Evolutionary conservation across 2,329 filamentous ascomycete genomes (phyloP), one percentile per base, ranked within the genome.

Genomic region (Fusarium verticillioides): DNA sequence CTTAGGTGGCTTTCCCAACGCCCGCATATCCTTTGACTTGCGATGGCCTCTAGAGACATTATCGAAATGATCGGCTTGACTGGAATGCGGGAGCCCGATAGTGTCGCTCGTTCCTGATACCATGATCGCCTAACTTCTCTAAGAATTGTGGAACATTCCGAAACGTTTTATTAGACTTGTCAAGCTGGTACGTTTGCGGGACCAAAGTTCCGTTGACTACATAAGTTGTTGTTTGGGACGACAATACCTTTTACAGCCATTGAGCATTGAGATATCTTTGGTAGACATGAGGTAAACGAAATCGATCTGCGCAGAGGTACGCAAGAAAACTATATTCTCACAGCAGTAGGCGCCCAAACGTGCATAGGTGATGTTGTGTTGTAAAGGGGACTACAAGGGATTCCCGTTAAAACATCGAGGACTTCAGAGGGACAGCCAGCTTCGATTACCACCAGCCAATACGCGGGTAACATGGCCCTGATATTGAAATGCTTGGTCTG

Each of bases 151-250:
- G 37, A 60, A 46, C 39, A 46, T 34, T 30, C 44, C 39, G 46
- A 59, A 52, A 59, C 43, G 43, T 52, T 67, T 61, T 56, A 28
- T 28, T 49, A 28, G 60, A 44, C 46, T 54, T 47, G 26, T 18
- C 32, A 37, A 23, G 32, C 34, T 42, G 53, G 26, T 10, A 39
- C 39, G 52, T 9, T 36, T 79, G 70, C 89, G 87, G 71, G 86
- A 87, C 75, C 18, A 90, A 81, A 6, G 89, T 80, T 26, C 83
- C 23, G 12, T 30, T 36, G 32, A 30, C 32, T 30, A 36, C 23
- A 23, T 9, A 26, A 5, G 56, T 50, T 26, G 42, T 50, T 59
- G 19, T 21, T 36, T 16, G 16, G 26, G 53, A 44, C 12, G 30
- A 43, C 18, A 26, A 28, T 30, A 7, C 21, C 16, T 13, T 21